Base-by-base conservation (phyloP, 345 rosid genomes). In the Raphanus sativus region DNA sequence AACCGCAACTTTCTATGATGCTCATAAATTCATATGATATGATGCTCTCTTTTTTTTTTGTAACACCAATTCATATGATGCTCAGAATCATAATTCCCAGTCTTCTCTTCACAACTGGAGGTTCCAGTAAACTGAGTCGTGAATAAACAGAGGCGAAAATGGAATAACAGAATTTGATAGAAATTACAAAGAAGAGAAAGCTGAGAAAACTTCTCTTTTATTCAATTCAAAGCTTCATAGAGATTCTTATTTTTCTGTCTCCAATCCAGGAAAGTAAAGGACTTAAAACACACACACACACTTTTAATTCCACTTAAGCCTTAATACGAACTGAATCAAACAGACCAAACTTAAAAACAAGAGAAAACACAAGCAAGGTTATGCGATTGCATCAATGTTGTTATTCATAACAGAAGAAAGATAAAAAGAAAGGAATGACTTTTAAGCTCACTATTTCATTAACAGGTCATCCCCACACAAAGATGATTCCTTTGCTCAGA, bases 171-270 rank as follows among this genome's bases (percentile, higher is more conserved):
- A 64, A 24, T 8, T 28, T 65, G 56, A 55, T 38, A 42, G 7
- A 38, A 38, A 38, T 16, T 26, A 36, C 25, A 28, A 67, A 29
- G 45, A 42, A 13, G 0, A 36, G 4, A 69, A 21, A 21, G 60
- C 71, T 70, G 42, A 58, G 29, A 30, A 24, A 71, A 17, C 6
- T 29, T 56, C 15, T 77, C 7, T 9, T 71, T 55, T 77, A 56
- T 71, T 64, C 76, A 64, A 42, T 42, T 58, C 59, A 45, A 64
- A 77, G 75, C 71, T 70, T 56, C 29, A 55, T 3, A 62, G 9
- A 24, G n/a, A 77, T 50, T 16, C 48, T 62, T 66, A 67, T 56
- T 29, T 11, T 11, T 11, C 13, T 12, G 58, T 56, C 30, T 32
- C 62, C 24, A 52, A 50, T 32, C 28, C 64, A 33, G 15, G 34